Evolutionary conservation across 148 eudicot genomes (phyloP), one percentile per base, ranked within the genome.

Genomic region (Camellia granthamiana): DNA sequence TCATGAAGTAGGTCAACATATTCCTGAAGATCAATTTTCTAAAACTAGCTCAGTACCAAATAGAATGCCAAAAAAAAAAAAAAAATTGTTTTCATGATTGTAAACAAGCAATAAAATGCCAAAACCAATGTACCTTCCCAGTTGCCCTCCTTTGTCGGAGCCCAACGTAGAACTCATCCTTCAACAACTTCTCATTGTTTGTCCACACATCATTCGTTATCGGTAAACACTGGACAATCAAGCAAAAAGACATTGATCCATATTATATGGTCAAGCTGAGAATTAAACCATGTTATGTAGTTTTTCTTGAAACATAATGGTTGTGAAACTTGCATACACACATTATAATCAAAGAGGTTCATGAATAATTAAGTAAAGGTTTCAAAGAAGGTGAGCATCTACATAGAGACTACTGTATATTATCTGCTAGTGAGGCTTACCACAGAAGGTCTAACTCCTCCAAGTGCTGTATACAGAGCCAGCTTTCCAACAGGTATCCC

Each of bases 381-480:
- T 23, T 23, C 23, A 23, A 23, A 23, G 23, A 23, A 23, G 23
- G 23, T 23, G 23, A 23, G 23, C 23, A 23, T 23, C 23, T 23
- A 23, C 23, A 23, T 23, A 23, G 23, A 23, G 23, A 23, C 23
- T 23, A 63, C 8, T 6, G 11, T 11, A 72, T 15, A 21, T 12
- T 62, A 59, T 30, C 42, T 44, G 44, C 18, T 46, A 54, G 43
- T 19, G 54, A 83, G 63, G 51, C 96, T 87, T 89, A 95, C 98
- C 15, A 91, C 85, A 64, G 97, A 95, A 83, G 98, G 98, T 52
- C 97, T 92, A 78, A 95, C 87, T 86, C 98, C 98, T 91, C 98
- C 97, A 67, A 95, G 93, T 64, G 98, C 98, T 47, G 97, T 86
- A 82, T 95, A 95, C 44, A 93, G 79, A 60, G 97, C 81, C 81